Percentiles rank a stretch among this genome's conserved stretches.
Conservation (phyloP, 176 grass and related monocot species). For the Hordeum vulgare region DNA sequence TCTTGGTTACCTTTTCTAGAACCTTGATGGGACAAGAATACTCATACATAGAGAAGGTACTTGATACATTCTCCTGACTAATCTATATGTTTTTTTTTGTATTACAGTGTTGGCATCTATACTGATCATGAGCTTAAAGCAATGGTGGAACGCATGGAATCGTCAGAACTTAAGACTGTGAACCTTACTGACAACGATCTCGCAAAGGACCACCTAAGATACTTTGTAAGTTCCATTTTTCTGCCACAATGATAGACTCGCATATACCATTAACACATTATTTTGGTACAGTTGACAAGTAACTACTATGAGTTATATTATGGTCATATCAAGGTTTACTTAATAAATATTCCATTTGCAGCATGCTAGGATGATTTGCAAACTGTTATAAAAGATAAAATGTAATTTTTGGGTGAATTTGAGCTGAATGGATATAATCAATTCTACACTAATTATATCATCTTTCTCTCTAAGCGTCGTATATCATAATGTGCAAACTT, state of each 20-base stretch:
- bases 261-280: background rate
- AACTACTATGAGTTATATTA: background rate
- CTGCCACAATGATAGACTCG: background rate
- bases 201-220: slow-evolving; percentile 87
- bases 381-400: background rate
- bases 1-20: background rate
- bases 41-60: background rate
- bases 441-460: no score
- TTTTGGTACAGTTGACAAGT: background rate
- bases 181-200: slow-evolving; percentile 87
- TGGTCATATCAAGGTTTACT: background rate
- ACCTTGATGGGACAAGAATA: background rate
- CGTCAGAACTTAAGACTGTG: slow-evolving; percentile 59
- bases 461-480: background rate
- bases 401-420: background rate
- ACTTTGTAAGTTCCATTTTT: slow-evolving; percentile 70
- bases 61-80: background rate
- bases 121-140: slow-evolving; percentile 66
- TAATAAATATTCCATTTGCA: background rate
- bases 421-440: background rate
- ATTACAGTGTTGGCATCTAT: slow-evolving; percentile 91
- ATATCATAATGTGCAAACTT: background rate
- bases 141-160: slow-evolving; percentile 67
- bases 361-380: background rate
- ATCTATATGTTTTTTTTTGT: slow-evolving; percentile 12